These are phyloP conservation scores for Aspergillus sp. DNA, from an alignment of 2,329 filamentous ascomycete genomes.

Conservation along the genomic window DNA sequence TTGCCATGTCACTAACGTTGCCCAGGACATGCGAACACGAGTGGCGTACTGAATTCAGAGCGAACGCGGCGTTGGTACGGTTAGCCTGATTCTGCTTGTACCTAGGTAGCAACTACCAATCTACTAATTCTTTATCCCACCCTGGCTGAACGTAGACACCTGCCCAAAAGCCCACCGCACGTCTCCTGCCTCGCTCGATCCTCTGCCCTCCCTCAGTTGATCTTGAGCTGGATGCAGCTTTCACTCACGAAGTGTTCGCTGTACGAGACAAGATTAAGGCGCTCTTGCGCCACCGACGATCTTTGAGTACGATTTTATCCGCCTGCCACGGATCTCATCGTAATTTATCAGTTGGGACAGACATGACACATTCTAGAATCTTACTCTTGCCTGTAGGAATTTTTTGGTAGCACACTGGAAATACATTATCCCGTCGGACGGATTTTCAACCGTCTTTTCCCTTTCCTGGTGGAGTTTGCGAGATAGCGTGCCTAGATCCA, in stretches of 20 bases:
- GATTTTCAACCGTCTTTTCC: not conserved
- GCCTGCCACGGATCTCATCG: constrained; percentile 43
- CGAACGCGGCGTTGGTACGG: constrained; percentile 24
- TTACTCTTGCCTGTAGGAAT: not conserved
- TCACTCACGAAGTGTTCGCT: constrained; percentile 23
- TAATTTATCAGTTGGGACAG: constrained; percentile 54
- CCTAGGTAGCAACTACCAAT: constrained; percentile 16
- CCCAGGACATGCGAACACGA: constrained; percentile 60
- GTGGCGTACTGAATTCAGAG: constrained; percentile 55
- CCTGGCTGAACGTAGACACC: not conserved
- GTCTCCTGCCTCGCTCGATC: constrained; percentile 60
- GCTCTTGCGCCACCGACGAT: constrained; percentile 42
- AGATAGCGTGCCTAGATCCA: not conserved
- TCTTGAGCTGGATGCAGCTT: constrained; percentile 49
- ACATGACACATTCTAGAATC: constrained; percentile 29
- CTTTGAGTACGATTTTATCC: constrained; percentile 57
- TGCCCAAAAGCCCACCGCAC: not conserved
- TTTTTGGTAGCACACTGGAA: not conserved
- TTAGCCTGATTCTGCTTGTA: constrained; percentile 20
- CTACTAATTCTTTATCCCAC: not conserved
- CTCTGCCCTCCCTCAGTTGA: constrained; percentile 36
- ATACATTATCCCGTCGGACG: not conserved
- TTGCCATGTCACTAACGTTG: constrained; percentile 20
- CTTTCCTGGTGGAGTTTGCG: not conserved
- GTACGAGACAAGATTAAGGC: constrained; percentile 54